A percentile compares a stretch with the other conserved stretches of the same genome.
Evolutionary conservation across 129 eudicot genomes (phyloP).

Genomic region (Scalesia atractyloides): DNA sequence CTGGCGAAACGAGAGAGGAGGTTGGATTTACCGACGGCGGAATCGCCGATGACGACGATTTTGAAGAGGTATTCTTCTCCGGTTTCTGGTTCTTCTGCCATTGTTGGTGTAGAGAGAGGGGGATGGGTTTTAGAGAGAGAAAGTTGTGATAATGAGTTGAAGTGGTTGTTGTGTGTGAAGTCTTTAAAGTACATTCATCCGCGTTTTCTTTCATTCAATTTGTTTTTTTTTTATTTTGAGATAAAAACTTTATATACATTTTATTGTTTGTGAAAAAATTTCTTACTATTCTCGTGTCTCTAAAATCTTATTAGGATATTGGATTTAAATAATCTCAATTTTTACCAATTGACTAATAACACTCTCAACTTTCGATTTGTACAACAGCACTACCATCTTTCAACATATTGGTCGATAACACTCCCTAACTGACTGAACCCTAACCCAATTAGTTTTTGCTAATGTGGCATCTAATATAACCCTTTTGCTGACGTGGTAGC

Average conservation of each 20-base stretch:
- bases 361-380: no score
- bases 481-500: no score
- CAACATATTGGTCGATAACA: no score
- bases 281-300: no score
- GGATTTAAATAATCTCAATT: no score
- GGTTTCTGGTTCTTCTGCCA: constrained; percentile 37
- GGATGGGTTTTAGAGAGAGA: not conserved
- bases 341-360: no score
- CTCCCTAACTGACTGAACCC: no score
- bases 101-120: constrained; percentile 4
- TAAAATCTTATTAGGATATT: no score
- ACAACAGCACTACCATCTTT: no score
- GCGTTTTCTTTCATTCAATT: not conserved
- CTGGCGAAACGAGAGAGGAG: constrained; percentile 67
- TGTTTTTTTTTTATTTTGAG: not conserved
- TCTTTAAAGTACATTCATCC: constrained; percentile 1
- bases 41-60: constrained; percentile 89
- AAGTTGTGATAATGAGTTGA: not conserved
- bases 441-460: no score
- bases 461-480: no score
- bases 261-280: not conserved
- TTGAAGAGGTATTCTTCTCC: constrained; percentile 93
- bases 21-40: constrained; percentile 91
- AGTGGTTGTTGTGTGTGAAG: not conserved
- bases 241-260: not conserved